These are phyloP conservation scores for Murraya koenigii DNA, from an alignment of 345 rosid species.

Conservation along the genomic window DNA sequence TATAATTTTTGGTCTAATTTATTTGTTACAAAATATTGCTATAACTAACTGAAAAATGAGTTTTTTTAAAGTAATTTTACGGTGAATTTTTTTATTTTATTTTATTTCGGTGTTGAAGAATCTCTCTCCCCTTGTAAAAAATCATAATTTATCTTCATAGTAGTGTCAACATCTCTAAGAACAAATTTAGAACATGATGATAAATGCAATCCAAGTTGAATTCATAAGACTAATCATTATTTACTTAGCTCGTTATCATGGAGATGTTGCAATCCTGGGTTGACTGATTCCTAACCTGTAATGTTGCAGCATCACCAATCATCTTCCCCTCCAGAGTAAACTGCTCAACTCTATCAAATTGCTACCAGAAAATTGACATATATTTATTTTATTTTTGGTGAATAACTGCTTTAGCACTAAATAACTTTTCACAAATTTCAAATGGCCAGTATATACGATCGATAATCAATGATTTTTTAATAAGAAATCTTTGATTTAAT, in stretches of 20 bases:
- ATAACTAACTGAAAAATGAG: too few relatives aligned
- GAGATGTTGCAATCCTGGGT: background rate
- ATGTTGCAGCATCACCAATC: background rate
- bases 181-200: background rate
- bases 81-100: background rate
- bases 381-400: too few relatives aligned
- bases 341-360: too few relatives aligned
- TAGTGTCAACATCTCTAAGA: background rate
- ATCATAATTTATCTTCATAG: background rate
- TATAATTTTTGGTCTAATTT: too few relatives aligned
- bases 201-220: background rate
- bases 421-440: too few relatives aligned
- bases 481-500: too few relatives aligned
- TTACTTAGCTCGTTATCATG: background rate
- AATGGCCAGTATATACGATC: too few relatives aligned
- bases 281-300: background rate
- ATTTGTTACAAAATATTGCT: background rate
- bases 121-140: background rate
- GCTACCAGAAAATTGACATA: too few relatives aligned
- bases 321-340: background rate
- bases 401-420: too few relatives aligned
- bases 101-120: background rate
- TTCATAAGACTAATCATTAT: background rate
- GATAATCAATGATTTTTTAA: too few relatives aligned
- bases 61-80: too few relatives aligned